A percentile compares a stretch with the other conserved stretches of the same genome.
These are phyloP conservation scores for Tuber melanosporum DNA, from an alignment of 495 filamentous ascomycete genomes.

Conservation along the genomic window DNA sequence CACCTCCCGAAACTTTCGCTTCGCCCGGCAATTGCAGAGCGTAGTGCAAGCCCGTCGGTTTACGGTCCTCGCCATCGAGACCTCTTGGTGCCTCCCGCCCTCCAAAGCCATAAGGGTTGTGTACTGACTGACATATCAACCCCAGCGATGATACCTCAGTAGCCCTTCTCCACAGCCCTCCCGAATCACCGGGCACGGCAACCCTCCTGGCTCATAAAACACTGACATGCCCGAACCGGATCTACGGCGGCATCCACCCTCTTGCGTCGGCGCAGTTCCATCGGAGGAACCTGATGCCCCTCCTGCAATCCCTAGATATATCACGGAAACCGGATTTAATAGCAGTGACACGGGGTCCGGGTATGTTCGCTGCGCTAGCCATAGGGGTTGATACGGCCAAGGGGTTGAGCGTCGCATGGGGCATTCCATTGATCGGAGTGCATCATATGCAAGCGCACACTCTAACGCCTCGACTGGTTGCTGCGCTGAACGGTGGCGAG, in stretches of 20 bases:
- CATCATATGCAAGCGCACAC: slow-evolving; percentile 98
- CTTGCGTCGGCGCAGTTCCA: slow-evolving; percentile 66
- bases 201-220: slow-evolving; percentile 73
- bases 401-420: slow-evolving; percentile 75
- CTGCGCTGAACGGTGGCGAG: slow-evolving; percentile 47
- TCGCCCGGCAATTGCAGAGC: neutral
- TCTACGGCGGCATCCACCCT: slow-evolving; percentile 72
- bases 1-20: neutral
- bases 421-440: slow-evolving; percentile 72
- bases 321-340: slow-evolving; percentile 66
- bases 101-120: neutral
- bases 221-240: slow-evolving; percentile 66
- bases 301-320: slow-evolving; percentile 54
- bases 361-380: slow-evolving; percentile 69
- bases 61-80: slow-evolving; percentile 71
- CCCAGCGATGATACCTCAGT: slow-evolving; percentile 87
- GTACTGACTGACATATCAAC: slow-evolving; percentile 18
- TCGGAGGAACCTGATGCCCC: slow-evolving; percentile 56
- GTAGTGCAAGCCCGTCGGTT: slow-evolving; percentile 8
- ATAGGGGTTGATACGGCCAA: slow-evolving; percentile 80
- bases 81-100: slow-evolving; percentile 59
- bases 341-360: slow-evolving; percentile 79
- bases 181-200: slow-evolving; percentile 42
- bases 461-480: slow-evolving; percentile 74
- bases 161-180: slow-evolving; percentile 63